Base-by-base conservation (phyloP, 2,329 filamentous ascomycete species). In the Fusarium zealandicum region DNA sequence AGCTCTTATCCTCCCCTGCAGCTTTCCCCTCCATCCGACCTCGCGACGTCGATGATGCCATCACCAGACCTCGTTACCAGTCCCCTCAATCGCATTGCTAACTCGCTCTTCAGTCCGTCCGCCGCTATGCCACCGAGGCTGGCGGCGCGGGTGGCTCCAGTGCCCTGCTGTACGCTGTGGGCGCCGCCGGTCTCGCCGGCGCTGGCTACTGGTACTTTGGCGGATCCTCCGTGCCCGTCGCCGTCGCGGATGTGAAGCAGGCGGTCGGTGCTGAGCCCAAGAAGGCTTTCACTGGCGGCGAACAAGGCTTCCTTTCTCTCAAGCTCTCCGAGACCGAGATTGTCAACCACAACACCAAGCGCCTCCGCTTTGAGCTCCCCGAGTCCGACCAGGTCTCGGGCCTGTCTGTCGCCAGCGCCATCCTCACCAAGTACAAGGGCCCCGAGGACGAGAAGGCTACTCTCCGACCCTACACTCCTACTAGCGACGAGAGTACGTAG, bases 311-410 rank as follows among this genome's bases (percentile, higher is more conserved):
- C 77, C 75, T 97, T 61, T 87, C 86, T 59, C 82, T 98, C 65
- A 87, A 90, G 78, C 82, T 98, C 51, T 85, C 91, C 51, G 86
- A 88, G 50, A 83, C 92, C 42, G 89, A 96, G 77, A 77, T 81
- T 38, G 77, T 97, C 78, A 97, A 92, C 81, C 90, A 93, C 82
- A 98, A 98, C 82, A 96, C 92, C 68, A 98, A 98, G 86, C 88
- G 85, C 68, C 82, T 98, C 72, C 87, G 90, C 67, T 98, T 99
- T 77, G 86, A 88, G 69, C 86, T 98, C 36, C 90, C 91, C 13
- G 90, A 96, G 73, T 81, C 85, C 59, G 89, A 96, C 72, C 85
- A 89, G 76, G 88, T 96, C 46, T 93, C 90, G 53, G 95, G 95
- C 37, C 79, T 99, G 54, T 77, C 83, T 30, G 80, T 96, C 60